Evolutionary conservation across 768 basidiomycete species (phyloP), one percentile per base, ranked within the genome.

Genomic region (Trametes cingulata): DNA sequence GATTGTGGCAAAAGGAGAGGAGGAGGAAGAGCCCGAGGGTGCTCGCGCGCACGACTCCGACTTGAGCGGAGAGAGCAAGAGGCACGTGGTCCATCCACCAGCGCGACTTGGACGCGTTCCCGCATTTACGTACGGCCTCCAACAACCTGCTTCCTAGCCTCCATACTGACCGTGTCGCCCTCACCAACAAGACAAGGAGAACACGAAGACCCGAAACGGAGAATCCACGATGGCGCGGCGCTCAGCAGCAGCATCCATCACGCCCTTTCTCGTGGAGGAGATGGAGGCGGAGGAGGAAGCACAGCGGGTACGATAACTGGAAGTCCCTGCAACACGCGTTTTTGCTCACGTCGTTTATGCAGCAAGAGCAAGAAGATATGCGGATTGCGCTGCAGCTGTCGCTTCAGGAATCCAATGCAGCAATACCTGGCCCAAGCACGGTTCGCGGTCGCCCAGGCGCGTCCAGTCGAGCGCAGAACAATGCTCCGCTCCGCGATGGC

Each of bases 291-390:
- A 49, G 27, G 46, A 50, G 0, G 59, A 54, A 14, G 37, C 29
- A 17, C 37, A 46, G 15, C 12, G 19, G 35, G 59, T 53, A 19
- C 24, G 52, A 10, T 9, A 42, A 1, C 35, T 2, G 2, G 2
- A n/a, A n/a, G 20, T 19, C 12, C 20, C 14, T 13, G 13, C 29
- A 33, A 20, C 5, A 27, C 43, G 2, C 20, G 13, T 19, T 40
- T 12, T 3, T 49, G 10, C 15, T 42, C 9, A 57, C 22, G 17
- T 17, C 13, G 22, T 27, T 17, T n/a, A 2, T 7, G 3, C 15
- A 61, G 60, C 33, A 40, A 45, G 53, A 61, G 13, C 33, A 52
- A 6, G 55, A 61, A 45, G 42, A 61, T 17, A 17, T 47, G 24
- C 33, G 45, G 41, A 9, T 17, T 13, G 60, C 60, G 1, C 19